phyloP scores from a whole-genome alignment of 1,284 basidiomycete species.

The Ceratobasidium sp. region DNA sequence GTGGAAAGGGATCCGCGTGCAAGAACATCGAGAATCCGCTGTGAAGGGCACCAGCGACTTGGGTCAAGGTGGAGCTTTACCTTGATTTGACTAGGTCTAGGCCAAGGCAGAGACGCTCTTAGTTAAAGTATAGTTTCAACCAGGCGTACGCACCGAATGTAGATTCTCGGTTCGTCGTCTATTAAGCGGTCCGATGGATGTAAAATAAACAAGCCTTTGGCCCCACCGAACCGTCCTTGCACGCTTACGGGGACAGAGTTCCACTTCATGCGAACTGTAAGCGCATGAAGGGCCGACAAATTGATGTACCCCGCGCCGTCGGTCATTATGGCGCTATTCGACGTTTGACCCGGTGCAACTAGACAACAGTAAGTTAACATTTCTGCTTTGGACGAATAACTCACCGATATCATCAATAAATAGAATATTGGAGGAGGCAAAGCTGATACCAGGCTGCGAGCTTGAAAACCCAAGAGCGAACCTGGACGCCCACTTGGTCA shows the following conservation, averaged over 20 bases:
- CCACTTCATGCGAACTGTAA: constrained; percentile 28
- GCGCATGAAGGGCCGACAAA: constrained; percentile 19
- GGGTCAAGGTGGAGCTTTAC: constrained; percentile 38
- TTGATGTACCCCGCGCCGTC: constrained; percentile 41
- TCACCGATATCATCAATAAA: constrained; percentile 38
- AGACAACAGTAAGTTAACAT: neutral
- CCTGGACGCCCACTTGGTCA: constrained; percentile 39
- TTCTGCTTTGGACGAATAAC: constrained; percentile 9
- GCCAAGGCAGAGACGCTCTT: neutral
- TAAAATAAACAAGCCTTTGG: constrained; percentile 39
- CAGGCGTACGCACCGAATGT: constrained; percentile 15
- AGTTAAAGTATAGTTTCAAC: neutral
- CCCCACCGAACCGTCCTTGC: constrained; percentile 39
- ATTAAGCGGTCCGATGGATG: constrained; percentile 27
- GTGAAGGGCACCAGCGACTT: constrained; percentile 33
- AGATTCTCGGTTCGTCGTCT: constrained; percentile 10
- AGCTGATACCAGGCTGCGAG: constrained; percentile 31
- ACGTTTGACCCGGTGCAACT: constrained; percentile 7
- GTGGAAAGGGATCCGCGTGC: constrained; percentile 6
- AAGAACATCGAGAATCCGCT: constrained; percentile 37
- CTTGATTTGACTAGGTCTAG: constrained; percentile 38
- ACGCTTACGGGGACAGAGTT: constrained; percentile 29
- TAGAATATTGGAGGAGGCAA: constrained; percentile 32
- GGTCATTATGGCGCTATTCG: constrained; percentile 38
- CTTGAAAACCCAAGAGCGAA: constrained; percentile 39